These are phyloP conservation scores for Phytophthora hibernalis DNA, from an alignment of 352 stramenopile genomes.

Conservation along the genomic window DNA sequence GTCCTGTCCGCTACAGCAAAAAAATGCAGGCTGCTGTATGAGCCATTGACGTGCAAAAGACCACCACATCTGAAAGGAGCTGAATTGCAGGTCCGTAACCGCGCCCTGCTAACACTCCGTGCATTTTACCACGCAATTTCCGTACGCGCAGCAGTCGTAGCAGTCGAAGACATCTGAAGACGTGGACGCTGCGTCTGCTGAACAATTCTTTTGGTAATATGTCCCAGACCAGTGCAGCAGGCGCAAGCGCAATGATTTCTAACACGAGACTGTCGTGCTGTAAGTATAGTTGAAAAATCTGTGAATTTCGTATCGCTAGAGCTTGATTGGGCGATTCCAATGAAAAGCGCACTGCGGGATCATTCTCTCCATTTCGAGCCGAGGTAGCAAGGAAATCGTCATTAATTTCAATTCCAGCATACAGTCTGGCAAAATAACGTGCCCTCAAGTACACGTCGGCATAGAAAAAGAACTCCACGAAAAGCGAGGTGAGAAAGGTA, in stretches of 20 bases:
- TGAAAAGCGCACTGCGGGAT: constrained; percentile 6
- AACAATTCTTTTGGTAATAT: constrained; percentile 60
- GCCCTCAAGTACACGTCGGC: constrained; percentile 53
- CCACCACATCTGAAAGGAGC: constrained; percentile 58
- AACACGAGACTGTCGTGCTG: constrained; percentile 48
- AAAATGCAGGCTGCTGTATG: constrained; percentile 66
- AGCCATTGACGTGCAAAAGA: constrained; percentile 47
- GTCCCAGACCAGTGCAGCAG: constrained; percentile 67
- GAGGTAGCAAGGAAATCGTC: constrained; percentile 20
- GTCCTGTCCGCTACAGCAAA: constrained; percentile 58
- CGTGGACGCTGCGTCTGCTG: constrained; percentile 26
- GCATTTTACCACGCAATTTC: constrained; percentile 48
- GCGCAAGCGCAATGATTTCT: constrained; percentile 40
- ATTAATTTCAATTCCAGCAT: constrained; percentile 10
- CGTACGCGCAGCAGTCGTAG: constrained; percentile 58
- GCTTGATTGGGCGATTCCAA: constrained; percentile 2
- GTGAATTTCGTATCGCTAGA: constrained; percentile 22
- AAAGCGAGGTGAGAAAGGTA: constrained; percentile 41
- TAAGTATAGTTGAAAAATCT: constrained; percentile 46
- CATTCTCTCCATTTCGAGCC: neutral
- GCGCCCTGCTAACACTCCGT: constrained; percentile 53
- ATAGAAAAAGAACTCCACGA: constrained; percentile 71
- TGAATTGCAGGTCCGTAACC: constrained; percentile 48
- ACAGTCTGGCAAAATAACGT: constrained; percentile 48
- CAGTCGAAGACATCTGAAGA: constrained; percentile 49